Percentiles rank a stretch among this genome's conserved stretches.
Evolutionary conservation across 345 rosid genomes (phyloP).

Genomic region (Populus ilicifolia): DNA sequence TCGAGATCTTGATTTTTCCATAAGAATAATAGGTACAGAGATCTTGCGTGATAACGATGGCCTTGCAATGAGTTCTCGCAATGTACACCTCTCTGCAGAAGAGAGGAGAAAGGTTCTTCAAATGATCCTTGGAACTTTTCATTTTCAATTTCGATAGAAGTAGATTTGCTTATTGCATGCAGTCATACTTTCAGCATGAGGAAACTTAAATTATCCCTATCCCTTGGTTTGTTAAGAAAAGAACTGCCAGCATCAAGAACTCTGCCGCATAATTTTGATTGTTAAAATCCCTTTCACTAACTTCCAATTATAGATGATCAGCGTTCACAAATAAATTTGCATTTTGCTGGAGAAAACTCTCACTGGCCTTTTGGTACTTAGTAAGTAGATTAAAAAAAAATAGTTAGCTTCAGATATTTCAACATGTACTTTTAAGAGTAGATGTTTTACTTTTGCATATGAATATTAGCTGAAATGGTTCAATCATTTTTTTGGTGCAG

Average conservation of each 20-base stretch:
- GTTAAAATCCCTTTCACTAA: not conserved
- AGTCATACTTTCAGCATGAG: not conserved
- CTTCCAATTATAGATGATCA: not conserved
- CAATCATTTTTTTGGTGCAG: too few species aligned
- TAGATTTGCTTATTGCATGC: not conserved
- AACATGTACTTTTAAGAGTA: not conserved
- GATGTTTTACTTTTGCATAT: not conserved
- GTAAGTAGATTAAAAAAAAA: not conserved
- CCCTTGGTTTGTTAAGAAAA: not conserved
- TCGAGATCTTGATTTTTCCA: conserved; percentile 75
- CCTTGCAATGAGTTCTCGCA: conserved; percentile 86
- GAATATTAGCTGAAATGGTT: not conserved
- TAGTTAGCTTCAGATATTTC: not conserved
- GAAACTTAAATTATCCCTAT: not conserved
- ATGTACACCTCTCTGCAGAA: conserved; percentile 63
- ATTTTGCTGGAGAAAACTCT: not conserved
- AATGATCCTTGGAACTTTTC: not conserved
- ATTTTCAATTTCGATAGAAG: not conserved
- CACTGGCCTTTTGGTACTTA: not conserved
- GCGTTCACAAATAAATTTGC: not conserved
- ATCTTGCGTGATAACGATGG: conserved; percentile 68
- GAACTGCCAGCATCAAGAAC: not conserved
- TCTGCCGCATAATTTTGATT: not conserved
- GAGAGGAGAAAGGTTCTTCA: conserved; percentile 57
- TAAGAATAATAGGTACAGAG: conserved; percentile 67